Evolutionary conservation across 805 yeast genomes (phyloP).

Genomic region (Scheffersomyces coipomensis): DNA sequence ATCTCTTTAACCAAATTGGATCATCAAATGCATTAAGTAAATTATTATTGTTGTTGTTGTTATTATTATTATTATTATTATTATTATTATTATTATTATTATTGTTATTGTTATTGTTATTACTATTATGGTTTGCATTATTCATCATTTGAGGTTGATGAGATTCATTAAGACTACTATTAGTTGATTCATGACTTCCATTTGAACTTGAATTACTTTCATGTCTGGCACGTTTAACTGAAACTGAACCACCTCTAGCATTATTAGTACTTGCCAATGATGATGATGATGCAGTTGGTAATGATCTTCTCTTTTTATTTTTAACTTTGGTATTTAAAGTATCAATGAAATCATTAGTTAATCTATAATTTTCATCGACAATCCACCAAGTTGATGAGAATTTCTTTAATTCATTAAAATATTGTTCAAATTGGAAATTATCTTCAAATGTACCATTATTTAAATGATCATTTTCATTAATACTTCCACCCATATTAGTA

Average conservation of each 20-base stretch:
- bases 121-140: too few relatives aligned
- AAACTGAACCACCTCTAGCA: too few relatives aligned
- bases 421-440: constrained; percentile 16
- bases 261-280: too few relatives aligned
- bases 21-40: background rate
- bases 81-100: background rate
- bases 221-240: too few relatives aligned
- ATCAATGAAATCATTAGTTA: constrained; percentile 19
- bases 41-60: background rate
- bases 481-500: background rate
- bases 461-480: constrained; percentile 1
- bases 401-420: constrained; percentile 17
- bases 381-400: constrained; percentile 23
- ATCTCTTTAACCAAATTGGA: background rate
- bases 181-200: too few relatives aligned
- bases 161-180: too few relatives aligned
- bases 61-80: background rate
- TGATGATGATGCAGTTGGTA: too few relatives aligned
- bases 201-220: too few relatives aligned
- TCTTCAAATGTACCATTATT: constrained; percentile 5
- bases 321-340: constrained; percentile 2
- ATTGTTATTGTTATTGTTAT: too few relatives aligned
- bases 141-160: too few relatives aligned
- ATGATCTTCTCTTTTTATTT: constrained; percentile 1
- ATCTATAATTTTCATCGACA: constrained; percentile 24